Conservation (phyloP, 495 filamentous ascomycete species). For the Trypethelium eluteriae region DNA sequence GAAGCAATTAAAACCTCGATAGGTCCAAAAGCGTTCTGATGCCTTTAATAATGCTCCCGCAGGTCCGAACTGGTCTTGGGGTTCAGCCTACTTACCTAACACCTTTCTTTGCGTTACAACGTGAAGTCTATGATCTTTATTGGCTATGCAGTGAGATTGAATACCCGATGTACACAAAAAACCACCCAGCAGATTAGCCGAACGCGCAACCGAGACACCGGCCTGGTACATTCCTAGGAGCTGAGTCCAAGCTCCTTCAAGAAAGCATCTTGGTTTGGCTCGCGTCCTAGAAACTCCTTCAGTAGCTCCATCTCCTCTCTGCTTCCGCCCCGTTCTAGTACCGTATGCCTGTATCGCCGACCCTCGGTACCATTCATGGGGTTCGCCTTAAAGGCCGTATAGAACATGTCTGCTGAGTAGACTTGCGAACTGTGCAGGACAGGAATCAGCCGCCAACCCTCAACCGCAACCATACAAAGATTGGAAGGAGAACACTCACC, state of each 20-base stretch:
- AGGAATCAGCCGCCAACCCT: neutral
- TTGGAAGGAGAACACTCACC: slow-evolving; percentile 32
- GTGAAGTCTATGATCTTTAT: no score
- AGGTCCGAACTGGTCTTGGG: no score
- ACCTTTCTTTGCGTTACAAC: no score
- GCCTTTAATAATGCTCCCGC: no score
- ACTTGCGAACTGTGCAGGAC: slow-evolving; percentile 44
- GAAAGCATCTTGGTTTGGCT: slow-evolving; percentile 66
- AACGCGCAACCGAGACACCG: no score
- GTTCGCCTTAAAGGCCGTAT: slow-evolving; percentile 61
- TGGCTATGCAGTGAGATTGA: no score
- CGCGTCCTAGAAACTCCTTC: slow-evolving; percentile 62
- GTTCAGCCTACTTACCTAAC: no score
- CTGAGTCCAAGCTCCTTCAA: slow-evolving; percentile 60
- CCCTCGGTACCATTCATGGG: slow-evolving; percentile 64
- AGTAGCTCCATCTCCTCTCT: slow-evolving; percentile 69
- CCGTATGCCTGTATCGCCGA: slow-evolving; percentile 61
- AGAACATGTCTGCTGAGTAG: slow-evolving; percentile 74
- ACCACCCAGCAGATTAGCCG: no score
- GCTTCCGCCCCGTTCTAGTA: slow-evolving; percentile 64
- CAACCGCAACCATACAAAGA: neutral
- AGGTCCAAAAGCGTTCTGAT: no score
- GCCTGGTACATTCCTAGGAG: neutral
- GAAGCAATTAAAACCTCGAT: no score
- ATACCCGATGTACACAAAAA: no score